A percentile compares a stretch with the other conserved stretches of the same genome.
phyloP scores from a whole-genome alignment of 2,329 filamentous ascomycete genomes.

The Penicillium sp. region DNA sequence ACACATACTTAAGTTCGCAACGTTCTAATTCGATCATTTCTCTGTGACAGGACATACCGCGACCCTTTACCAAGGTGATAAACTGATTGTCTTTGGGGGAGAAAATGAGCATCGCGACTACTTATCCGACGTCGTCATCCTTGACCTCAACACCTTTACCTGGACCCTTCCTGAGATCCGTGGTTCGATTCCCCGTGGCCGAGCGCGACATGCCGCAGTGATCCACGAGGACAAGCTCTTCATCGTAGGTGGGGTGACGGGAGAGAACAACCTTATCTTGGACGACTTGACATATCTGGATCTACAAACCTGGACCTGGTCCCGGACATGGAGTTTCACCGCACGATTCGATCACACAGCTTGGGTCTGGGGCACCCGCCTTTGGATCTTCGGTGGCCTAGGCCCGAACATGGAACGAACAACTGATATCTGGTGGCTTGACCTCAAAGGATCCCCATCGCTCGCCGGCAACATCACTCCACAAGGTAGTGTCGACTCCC shows the following conservation, averaged over 20 bases:
- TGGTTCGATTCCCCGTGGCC: slow-evolving; percentile 82
- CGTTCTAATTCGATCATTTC: background rate
- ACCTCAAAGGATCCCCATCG: slow-evolving; percentile 85
- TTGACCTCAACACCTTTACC: slow-evolving; percentile 89
- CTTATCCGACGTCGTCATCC: slow-evolving; percentile 91
- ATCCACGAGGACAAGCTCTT: slow-evolving; percentile 96
- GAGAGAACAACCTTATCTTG: slow-evolving; percentile 85
- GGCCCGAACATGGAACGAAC: slow-evolving; percentile 97
- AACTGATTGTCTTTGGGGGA: slow-evolving; percentile 94
- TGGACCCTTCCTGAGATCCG: slow-evolving; percentile 91
- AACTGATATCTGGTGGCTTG: slow-evolving; percentile 95
- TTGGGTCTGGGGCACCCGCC: slow-evolving; percentile 86
- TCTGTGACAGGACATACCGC: slow-evolving; percentile 76
- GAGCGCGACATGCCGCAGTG: slow-evolving; percentile 89
- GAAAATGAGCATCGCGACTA: slow-evolving; percentile 98
- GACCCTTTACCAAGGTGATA: slow-evolving; percentile 88
- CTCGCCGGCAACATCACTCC: slow-evolving; percentile 68
- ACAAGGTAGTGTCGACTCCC: slow-evolving; percentile 54
- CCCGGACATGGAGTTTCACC: slow-evolving; percentile 91
- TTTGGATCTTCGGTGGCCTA: slow-evolving; percentile 96
- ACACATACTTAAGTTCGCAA: slow-evolving; percentile 8
- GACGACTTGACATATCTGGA: slow-evolving; percentile 97
- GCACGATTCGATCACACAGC: slow-evolving; percentile 92
- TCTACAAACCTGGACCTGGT: slow-evolving; percentile 97
- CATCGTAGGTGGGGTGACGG: slow-evolving; percentile 92